Evolutionary conservation across 176 grass and related monocot species (phyloP).

Genomic region (Microstegium vimineum): DNA sequence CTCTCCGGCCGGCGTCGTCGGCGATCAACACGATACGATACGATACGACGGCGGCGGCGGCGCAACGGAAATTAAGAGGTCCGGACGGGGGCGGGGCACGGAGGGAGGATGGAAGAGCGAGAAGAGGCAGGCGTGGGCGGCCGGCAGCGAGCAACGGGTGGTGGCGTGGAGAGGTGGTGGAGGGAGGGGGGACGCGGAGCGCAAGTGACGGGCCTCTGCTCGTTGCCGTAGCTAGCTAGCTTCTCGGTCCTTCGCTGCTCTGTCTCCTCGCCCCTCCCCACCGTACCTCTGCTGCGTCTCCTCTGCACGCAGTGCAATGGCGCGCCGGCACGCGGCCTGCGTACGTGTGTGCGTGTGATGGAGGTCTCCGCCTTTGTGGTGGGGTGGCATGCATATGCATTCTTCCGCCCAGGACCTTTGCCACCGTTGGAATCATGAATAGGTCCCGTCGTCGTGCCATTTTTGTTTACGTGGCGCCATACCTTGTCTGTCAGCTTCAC

Average conservation of each 20-base stretch:
- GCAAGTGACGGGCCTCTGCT: slow-evolving; percentile 31
- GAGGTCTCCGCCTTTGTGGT: too few species aligned
- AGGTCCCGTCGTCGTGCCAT: too few species aligned
- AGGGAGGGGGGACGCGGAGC: neutral
- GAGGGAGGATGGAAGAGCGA: neutral
- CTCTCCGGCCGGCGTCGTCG: neutral
- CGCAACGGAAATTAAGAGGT: neutral
- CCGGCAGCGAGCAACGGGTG: neutral
- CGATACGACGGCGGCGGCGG: neutral
- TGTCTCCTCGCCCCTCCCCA: neutral
- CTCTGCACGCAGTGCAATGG: slow-evolving; percentile 4
- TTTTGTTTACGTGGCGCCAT: too few species aligned
- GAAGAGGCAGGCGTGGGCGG: neutral
- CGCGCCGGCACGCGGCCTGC: slow-evolving; percentile 28
- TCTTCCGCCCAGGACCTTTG: neutral
- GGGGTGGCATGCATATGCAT: neutral
- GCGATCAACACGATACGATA: neutral
- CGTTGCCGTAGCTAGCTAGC: neutral
- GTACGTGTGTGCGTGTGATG: slow-evolving; percentile 30
- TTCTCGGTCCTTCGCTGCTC: slow-evolving; percentile 19
- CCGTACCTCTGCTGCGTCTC: neutral
- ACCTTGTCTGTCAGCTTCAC: too few species aligned
- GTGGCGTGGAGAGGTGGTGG: neutral
- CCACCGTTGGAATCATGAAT: neutral
- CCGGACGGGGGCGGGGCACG: neutral